phyloP scores from a whole-genome alignment of 1,284 basidiomycete genomes.

The Naganishia sp. region DNA sequence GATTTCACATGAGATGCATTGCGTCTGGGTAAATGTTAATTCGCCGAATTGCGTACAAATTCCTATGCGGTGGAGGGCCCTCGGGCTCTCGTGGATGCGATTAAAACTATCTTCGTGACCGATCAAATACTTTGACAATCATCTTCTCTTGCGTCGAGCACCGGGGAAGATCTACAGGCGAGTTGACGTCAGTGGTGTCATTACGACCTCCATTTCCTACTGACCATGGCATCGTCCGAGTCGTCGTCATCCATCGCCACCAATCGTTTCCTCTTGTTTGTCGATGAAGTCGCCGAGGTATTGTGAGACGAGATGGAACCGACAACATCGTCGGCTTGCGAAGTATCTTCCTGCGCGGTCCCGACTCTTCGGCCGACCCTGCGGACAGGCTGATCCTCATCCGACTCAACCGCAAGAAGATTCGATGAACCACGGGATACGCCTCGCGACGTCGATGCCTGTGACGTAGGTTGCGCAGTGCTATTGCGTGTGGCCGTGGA shows the following conservation, averaged over 20 bases:
- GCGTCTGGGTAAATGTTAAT: not conserved
- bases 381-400: constrained; percentile 18
- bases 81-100: too few species aligned
- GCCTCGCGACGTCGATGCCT: not conserved
- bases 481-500: constrained; percentile 1
- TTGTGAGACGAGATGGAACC: constrained; percentile 11
- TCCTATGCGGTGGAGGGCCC: not conserved
- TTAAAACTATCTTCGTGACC: too few species aligned
- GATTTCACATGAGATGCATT: not conserved
- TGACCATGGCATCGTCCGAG: constrained; percentile 16
- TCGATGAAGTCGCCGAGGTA: constrained; percentile 2
- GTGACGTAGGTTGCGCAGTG: not conserved
- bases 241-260: constrained; percentile 23
- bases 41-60: not conserved
- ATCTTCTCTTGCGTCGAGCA: constrained; percentile 4
- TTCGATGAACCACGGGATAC: not conserved
- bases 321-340: constrained; percentile 10
- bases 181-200: not conserved
- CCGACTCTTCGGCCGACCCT: not conserved
- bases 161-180: constrained; percentile 17
- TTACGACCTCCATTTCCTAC: not conserved
- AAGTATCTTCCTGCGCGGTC: not conserved
- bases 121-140: not conserved
- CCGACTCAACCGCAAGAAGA: constrained; percentile 16
- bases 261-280: constrained; percentile 24